Evolutionary conservation across 176 grass and related monocot genomes (phyloP), one percentile per base, ranked within the genome.

Genomic region (Oryza glaberrima): DNA sequence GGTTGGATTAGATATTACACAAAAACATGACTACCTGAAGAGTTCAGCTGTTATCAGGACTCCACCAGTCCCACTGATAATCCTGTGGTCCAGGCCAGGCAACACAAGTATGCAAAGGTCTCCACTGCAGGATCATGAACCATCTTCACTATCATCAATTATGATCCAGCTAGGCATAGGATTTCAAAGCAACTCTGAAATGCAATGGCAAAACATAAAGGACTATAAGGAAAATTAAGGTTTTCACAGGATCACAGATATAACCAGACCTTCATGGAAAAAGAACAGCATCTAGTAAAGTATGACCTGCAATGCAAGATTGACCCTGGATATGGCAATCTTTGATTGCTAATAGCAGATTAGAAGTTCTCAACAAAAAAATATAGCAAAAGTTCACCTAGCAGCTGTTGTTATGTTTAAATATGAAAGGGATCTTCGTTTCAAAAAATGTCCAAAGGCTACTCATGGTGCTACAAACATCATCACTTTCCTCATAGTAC

Each of bases 161-260:
- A 95, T 4, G 92, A 98, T 23, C 95, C 92, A 58, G 91, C 91
- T 73, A 98, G 77, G 84, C 87, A 90, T 17, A 95, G 83, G 73
- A 93, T 95, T 44, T 95, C 90, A 32, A 95, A 98, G 80, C 77
- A 79, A 46, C 90, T 91, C 95, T 98, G 89, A 11, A 88, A 85
- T 85, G 12, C 14, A 83, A 52, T 46, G 34, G 7, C 23, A 34
- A 75, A 46, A 25, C 16, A 45, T 25, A 66, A 66, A 5, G 14
- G 14, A 14, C 20, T 72, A 16, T n/a, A 64, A 11, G 45, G n/a
- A 7, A 52, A 41, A 44, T 22, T 61, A 61, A 61, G 20, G 19
- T 61, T n/a, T 61, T 61, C 17, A 61, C 56, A 61, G 56, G 19
- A 61, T 22, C 20, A 22, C 20, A 61, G 19, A 61, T 61, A 61